phyloP scores from a whole-genome alignment of 768 basidiomycete genomes.

The Ephemerocybe angulata region DNA sequence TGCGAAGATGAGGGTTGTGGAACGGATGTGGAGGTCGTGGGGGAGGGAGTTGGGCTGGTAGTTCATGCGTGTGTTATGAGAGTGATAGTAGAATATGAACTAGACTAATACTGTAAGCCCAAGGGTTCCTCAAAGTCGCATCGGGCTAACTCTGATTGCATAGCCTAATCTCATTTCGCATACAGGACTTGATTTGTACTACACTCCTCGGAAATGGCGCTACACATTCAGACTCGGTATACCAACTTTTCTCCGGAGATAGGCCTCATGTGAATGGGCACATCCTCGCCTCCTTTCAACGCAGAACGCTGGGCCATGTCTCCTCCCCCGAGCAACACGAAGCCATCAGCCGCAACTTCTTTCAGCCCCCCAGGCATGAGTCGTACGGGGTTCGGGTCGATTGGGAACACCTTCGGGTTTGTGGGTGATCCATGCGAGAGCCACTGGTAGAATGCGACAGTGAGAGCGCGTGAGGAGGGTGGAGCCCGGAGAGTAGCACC shows the following conservation, averaged over 20 bases:
- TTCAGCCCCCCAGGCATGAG: constrained; percentile 31
- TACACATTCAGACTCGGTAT: constrained; percentile 21
- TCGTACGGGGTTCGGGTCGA: constrained; percentile 25
- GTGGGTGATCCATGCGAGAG: constrained; percentile 20
- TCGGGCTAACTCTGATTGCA: no score
- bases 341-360: constrained; percentile 24
- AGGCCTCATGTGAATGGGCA: constrained; percentile 21
- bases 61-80: no score
- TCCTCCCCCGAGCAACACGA: constrained; percentile 26
- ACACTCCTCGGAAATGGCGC: no score
- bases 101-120: no score
- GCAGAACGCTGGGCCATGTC: constrained; percentile 28
- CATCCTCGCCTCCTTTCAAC: neutral
- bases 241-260: constrained; percentile 33
- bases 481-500: constrained; percentile 21
- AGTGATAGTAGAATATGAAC: no score
- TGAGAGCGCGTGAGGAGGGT: constrained; percentile 25
- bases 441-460: constrained; percentile 29
- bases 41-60: constrained; percentile 64
- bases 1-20: constrained; percentile 75
- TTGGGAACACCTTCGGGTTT: constrained; percentile 20
- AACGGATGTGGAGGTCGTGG: constrained; percentile 91
- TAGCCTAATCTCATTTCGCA: no score
- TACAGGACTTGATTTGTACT: no score
- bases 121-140: no score